Base-by-base conservation (phyloP, 2,329 filamentous ascomycete genomes). In the Xylariaceae sp. region DNA sequence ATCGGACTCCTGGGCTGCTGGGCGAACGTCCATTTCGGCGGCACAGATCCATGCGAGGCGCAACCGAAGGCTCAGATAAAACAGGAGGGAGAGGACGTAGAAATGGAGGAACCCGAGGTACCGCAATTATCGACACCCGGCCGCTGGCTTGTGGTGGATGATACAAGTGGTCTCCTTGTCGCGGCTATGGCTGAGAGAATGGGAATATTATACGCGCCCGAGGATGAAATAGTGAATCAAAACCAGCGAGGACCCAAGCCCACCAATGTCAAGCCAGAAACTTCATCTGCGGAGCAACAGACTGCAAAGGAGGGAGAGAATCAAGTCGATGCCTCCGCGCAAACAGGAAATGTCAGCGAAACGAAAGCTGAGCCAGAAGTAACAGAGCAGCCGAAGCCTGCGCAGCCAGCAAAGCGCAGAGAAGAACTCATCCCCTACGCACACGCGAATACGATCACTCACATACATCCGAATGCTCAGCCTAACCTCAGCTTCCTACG, bases 181-280 rank as follows among this genome's bases (percentile, higher is more conserved):
- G 92, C 90, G 3, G 88, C 90, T 0, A 81, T 96, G 77, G 92
- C 92, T 0, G 92, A 97, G 75, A 83, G 89, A 62, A 93, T 96
- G 88, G 90, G 89, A 0, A 84, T 96, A 15, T 76, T 97, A 0
- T 84, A 91, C 60, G 73, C 69, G 3, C 58, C 71, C 1, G 71
- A 76, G 55, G 39, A 34, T 4, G 59, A 64, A 13, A 50, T 47
- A 49, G 11, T 44, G 18, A 42, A 48, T n/a, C 37, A 30, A 48
- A 54, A 56, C 15, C 54, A 59, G 4, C n/a, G 63, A 53, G 42
- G 35, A 18, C 8, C 54, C 10, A 56, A 61, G 9, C 35, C 18
- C n/a, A 48, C 52, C 3, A 23, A 10, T 15, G 10, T 52, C 8
- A 60, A 2, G 35, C 57, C 53, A 56, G 39, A 37, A 56, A 15